phyloP scores from a whole-genome alignment of 768 basidiomycete species.

The Auricularia cornea region DNA sequence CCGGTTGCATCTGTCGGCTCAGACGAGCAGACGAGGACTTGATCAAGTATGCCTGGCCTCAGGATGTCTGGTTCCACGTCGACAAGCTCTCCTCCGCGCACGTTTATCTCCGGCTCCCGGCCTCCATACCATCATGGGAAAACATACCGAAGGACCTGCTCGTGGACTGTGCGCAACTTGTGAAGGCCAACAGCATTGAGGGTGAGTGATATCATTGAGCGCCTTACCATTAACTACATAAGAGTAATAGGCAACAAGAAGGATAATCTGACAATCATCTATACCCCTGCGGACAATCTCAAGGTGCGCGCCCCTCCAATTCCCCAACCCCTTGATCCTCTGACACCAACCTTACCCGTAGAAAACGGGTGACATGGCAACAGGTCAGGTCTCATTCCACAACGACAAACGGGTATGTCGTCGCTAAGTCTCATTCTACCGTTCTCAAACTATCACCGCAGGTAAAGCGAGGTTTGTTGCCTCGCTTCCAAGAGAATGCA shows the following conservation, averaged over 20 bases:
- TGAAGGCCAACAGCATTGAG: slow-evolving; percentile 97
- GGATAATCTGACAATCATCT: slow-evolving; percentile 86
- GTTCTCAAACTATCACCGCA: slow-evolving; percentile 1
- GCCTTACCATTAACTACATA: not conserved
- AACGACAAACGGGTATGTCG: slow-evolving; percentile 68
- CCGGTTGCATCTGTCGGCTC: not conserved
- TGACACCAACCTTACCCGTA: slow-evolving; percentile 24
- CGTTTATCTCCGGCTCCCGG: slow-evolving; percentile 88
- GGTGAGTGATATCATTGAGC: slow-evolving; percentile 39
- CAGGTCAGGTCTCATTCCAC: slow-evolving; percentile 93
- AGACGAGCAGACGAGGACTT: slow-evolving; percentile 76
- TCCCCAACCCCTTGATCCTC: not conserved
- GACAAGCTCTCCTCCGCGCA: slow-evolving; percentile 96
- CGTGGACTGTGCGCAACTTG: slow-evolving; percentile 84
- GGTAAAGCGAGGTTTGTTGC: not conserved
- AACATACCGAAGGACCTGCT: slow-evolving; percentile 71
- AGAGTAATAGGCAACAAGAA: slow-evolving; percentile 78
- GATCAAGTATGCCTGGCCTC: slow-evolving; percentile 85
- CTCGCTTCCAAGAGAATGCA: not conserved
- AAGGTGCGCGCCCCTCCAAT: slow-evolving; percentile 52
- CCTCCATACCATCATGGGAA: slow-evolving; percentile 73
- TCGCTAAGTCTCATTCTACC: not conserved
- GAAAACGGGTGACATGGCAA: slow-evolving; percentile 98
- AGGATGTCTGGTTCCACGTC: slow-evolving; percentile 93
- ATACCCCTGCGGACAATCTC: slow-evolving; percentile 86